Percentiles rank a stretch among this genome's conserved stretches.
These are phyloP conservation scores for Globisporangium spinosum DNA, from an alignment of 352 stramenopile genomes.

Conservation along the genomic window DNA sequence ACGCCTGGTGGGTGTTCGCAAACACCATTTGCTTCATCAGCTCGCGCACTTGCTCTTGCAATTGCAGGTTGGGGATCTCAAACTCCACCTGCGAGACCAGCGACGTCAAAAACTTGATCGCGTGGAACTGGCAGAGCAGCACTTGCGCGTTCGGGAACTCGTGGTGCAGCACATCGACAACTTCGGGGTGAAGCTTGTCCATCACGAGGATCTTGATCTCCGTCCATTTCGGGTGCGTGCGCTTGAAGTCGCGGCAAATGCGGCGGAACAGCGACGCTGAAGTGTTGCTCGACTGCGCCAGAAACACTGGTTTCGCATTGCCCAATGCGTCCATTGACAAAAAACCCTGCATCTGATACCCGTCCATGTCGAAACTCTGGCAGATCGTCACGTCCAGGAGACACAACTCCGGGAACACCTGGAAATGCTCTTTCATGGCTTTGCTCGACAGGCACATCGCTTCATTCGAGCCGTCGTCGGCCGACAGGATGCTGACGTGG, in stretches of 20 bases:
- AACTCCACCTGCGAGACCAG: slow-evolving; percentile 44
- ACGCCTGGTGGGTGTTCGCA: slow-evolving; percentile 43
- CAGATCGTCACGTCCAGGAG: slow-evolving; percentile 50
- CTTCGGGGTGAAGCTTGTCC: slow-evolving; percentile 49
- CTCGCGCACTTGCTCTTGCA: slow-evolving; percentile 42
- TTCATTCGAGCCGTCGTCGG: slow-evolving; percentile 68
- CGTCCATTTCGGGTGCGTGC: slow-evolving; percentile 58
- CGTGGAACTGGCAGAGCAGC: slow-evolving; percentile 66
- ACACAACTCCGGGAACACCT: slow-evolving; percentile 57
- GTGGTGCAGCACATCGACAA: slow-evolving; percentile 47
- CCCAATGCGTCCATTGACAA: slow-evolving; percentile 67
- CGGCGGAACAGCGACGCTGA: slow-evolving; percentile 47
- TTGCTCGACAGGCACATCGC: slow-evolving; percentile 70
- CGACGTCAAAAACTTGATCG: slow-evolving; percentile 59
- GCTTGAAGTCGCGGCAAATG: slow-evolving; percentile 73
- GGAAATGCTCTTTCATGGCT: slow-evolving; percentile 68
- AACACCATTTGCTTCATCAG: slow-evolving; percentile 64
- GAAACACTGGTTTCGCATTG: slow-evolving; percentile 61
- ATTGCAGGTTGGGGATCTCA: slow-evolving; percentile 30
- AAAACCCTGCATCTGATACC: slow-evolving; percentile 55
- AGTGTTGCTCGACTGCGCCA: slow-evolving; percentile 48
- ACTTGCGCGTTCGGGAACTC: slow-evolving; percentile 58
- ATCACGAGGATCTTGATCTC: slow-evolving; percentile 66
- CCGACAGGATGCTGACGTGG: slow-evolving; percentile 69
- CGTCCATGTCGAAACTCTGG: slow-evolving; percentile 28